Percentiles rank a stretch among this genome's conserved stretches.
Evolutionary conservation across 768 basidiomycete genomes (phyloP).

Genomic region (Boletus sensibilis): DNA sequence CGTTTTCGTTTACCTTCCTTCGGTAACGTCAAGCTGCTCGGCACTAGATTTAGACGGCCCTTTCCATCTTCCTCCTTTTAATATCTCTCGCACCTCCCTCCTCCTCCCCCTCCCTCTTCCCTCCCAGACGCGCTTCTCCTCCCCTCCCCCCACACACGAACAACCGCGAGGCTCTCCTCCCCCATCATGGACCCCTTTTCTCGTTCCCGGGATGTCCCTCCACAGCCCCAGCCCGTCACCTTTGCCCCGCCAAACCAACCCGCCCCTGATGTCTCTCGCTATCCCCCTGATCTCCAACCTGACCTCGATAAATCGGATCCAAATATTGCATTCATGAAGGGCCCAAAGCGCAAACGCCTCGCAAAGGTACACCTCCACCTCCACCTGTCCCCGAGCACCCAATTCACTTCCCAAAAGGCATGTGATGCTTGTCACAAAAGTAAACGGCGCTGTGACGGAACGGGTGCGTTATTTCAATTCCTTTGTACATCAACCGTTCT

Average conservation of each 20-base stretch:
- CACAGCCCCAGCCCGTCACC: constrained; percentile 21
- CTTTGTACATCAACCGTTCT: constrained; percentile 3
- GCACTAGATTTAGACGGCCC: constrained; percentile 31
- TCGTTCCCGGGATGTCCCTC: constrained; percentile 23
- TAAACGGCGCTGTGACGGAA: constrained; percentile 82
- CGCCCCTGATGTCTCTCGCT: constrained; percentile 22
- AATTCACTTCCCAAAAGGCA: constrained; percentile 39
- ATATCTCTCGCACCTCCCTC: constrained; percentile 18
- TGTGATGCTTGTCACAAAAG: constrained; percentile 85
- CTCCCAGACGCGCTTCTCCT: constrained; percentile 1
- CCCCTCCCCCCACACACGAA: background rate
- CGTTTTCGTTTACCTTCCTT: constrained; percentile 21
- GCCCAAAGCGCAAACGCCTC: constrained; percentile 52
- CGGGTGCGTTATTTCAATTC: constrained; percentile 45
- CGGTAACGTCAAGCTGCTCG: constrained; percentile 26
- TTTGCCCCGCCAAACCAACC: constrained; percentile 24
- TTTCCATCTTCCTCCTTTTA: constrained; percentile 26
- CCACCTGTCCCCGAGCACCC: background rate
- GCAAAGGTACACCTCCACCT: constrained; percentile 41
- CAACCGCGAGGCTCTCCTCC: background rate
- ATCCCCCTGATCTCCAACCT: constrained; percentile 16
- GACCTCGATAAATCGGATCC: constrained; percentile 33
- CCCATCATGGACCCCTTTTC: constrained; percentile 38
- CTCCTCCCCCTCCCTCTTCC: constrained; percentile 1
- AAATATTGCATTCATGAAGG: constrained; percentile 47